Percentiles rank a stretch among this genome's conserved stretches.
Evolutionary conservation across 169 alveolate genomes (phyloP).

Genomic region (Plasmodium falciparum): DNA sequence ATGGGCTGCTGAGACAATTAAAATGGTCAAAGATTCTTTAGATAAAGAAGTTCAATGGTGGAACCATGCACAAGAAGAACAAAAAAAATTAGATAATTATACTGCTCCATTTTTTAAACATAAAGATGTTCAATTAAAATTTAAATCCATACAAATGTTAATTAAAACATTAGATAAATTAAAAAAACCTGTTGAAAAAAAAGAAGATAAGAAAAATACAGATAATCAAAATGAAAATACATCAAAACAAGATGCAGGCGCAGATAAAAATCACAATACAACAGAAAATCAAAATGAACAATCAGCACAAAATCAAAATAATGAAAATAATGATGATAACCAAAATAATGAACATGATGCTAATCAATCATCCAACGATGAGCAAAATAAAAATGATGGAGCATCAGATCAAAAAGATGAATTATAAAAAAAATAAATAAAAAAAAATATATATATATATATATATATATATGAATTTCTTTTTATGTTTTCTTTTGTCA

Average conservation of each 20-base stretch:
- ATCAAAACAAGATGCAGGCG: background rate
- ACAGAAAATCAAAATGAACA: constrained; percentile 5
- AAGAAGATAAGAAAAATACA: constrained; percentile 11
- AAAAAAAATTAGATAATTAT: constrained; percentile 69
- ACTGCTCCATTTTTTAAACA: constrained; percentile 73
- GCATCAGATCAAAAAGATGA: constrained; percentile 53
- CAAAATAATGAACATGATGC: background rate
- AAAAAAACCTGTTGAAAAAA: constrained; percentile 36
- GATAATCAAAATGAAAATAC: background rate
- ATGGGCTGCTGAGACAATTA: constrained; percentile 67
- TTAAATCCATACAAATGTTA: constrained; percentile 13
- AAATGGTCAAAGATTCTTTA: constrained; percentile 49
- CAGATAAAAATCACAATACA: background rate
- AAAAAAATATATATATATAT: too few species aligned
- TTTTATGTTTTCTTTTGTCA: too few species aligned
- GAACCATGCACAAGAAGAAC: constrained; percentile 74
- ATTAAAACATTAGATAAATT: constrained; percentile 43
- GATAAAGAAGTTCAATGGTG: constrained; percentile 59
- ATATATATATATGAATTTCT: too few species aligned
- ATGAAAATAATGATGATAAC: constrained; percentile 37
- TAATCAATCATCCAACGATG: constrained; percentile 8
- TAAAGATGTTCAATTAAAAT: constrained; percentile 53
- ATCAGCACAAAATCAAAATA: constrained; percentile 25
- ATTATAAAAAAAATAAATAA: constrained; percentile 7
- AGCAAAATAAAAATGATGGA: constrained; percentile 1